phyloP scores from a whole-genome alignment of 805 yeast genomes.

The Deakozyma indianensis region DNA sequence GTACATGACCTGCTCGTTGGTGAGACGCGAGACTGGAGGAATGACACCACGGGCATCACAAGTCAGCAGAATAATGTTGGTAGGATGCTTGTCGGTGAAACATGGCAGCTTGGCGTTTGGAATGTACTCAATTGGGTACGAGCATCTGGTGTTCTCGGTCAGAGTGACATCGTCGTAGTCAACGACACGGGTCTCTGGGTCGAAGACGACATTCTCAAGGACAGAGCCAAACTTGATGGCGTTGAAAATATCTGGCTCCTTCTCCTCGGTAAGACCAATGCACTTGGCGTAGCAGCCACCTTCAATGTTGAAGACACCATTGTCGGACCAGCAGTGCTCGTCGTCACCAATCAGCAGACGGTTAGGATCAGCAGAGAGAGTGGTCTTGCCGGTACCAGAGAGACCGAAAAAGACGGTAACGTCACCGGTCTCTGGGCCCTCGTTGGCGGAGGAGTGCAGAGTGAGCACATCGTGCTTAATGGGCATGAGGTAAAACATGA shows the following conservation, averaged over 20 bases:
- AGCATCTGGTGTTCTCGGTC: conserved; percentile 97
- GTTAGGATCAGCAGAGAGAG: conserved; percentile 90
- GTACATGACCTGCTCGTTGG: conserved; percentile 96
- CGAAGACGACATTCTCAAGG: conserved; percentile 83
- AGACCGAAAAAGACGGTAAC: conserved; percentile 93
- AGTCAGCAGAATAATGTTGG: conserved; percentile 80
- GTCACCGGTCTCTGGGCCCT: conserved; percentile 67
- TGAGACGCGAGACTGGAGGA: conserved; percentile 90
- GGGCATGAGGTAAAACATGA: conserved; percentile 98
- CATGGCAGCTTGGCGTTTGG: conserved; percentile 96
- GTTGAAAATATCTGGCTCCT: conserved; percentile 94
- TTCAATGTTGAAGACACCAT: conserved; percentile 97
- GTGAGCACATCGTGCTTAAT: conserved; percentile 82
- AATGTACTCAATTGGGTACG: conserved; percentile 93
- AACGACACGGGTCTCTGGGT: conserved; percentile 62
- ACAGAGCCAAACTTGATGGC: conserved; percentile 92
- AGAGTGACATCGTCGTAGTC: conserved; percentile 71
- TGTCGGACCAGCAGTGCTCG: conserved; percentile 98
- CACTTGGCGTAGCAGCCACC: conserved; percentile 99
- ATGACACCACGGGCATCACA: conserved; percentile 98
- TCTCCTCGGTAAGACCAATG: conserved; percentile 74
- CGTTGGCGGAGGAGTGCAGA: conserved; percentile 89
- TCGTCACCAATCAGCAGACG: conserved; percentile 94
- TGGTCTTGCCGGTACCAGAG: conserved; percentile 97
- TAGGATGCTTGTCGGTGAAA: conserved; percentile 77